Conservation (phyloP, 2,329 filamentous ascomycete genomes). For the Ascochyta clinopodiicola region DNA sequence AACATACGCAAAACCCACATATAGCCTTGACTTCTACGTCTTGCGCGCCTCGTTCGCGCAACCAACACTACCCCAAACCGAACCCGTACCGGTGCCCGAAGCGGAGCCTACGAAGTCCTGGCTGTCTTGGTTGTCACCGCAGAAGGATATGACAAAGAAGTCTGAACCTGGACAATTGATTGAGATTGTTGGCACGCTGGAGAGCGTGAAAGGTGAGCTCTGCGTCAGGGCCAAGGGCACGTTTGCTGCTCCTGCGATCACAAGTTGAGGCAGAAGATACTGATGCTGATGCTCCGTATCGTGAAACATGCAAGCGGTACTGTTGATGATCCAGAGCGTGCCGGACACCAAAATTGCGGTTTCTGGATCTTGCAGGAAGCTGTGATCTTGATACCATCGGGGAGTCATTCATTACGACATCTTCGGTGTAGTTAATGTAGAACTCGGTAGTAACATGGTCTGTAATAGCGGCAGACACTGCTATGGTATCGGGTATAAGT, state of each 20-base stretch:
- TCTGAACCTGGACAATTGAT: slow-evolving; percentile 31
- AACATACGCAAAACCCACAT: slow-evolving; percentile 67
- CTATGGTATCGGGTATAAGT: no score
- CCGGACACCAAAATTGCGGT: background rate
- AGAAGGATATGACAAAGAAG: slow-evolving; percentile 56
- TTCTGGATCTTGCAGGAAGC: background rate
- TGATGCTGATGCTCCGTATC: background rate
- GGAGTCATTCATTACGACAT: background rate
- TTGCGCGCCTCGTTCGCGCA: slow-evolving; percentile 57
- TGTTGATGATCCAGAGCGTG: background rate
- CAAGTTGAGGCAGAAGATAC: background rate
- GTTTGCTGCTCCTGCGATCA: slow-evolving; percentile 21
- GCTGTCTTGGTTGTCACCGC: slow-evolving; percentile 39
- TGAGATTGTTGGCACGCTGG: slow-evolving; percentile 62
- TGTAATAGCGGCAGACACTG: background rate
- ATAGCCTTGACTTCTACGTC: slow-evolving; percentile 68
- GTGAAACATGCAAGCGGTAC: background rate
- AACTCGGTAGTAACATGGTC: background rate
- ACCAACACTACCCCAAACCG: slow-evolving; percentile 32
- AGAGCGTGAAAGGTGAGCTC: slow-evolving; percentile 62
- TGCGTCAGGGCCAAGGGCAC: slow-evolving; percentile 62
- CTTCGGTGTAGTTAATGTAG: background rate
- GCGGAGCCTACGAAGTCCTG: slow-evolving; percentile 37
- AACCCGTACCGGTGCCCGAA: slow-evolving; percentile 32
- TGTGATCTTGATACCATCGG: no score